A percentile compares a stretch with the other conserved stretches of the same genome.
phyloP scores from a whole-genome alignment of 345 rosid genomes.

The Eucalyptus brandiana region DNA sequence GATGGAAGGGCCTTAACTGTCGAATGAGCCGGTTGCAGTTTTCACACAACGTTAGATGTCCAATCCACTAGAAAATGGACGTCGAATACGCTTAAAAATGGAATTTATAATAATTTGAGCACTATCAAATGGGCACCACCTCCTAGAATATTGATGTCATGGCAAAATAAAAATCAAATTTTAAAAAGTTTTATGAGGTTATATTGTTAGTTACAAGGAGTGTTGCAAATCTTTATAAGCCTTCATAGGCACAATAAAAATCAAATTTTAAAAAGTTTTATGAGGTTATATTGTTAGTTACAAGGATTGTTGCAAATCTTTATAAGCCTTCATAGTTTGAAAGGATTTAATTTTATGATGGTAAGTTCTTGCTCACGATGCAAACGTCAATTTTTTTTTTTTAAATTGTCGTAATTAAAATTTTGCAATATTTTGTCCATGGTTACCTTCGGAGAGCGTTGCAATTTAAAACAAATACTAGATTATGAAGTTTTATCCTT shows the following conservation, averaged over 20 bases:
- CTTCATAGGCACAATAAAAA: too few species aligned
- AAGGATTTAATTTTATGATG: fast-evolving
- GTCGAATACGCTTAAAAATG: neutral
- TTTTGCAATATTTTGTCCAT: neutral
- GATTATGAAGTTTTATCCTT: neutral
- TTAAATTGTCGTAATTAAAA: neutral
- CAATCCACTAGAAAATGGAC: neutral
- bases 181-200: neutral
- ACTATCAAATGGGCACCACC: neutral
- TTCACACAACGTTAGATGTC: neutral
- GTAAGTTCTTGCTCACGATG: neutral
- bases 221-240: neutral
- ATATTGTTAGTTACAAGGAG: neutral
- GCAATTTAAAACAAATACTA: neutral
- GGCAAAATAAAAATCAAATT: neutral
- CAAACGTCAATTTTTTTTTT: neutral
- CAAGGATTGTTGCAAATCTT: neutral
- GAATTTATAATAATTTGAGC: neutral
- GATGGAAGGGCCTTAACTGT: neutral
- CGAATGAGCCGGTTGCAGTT: fast-evolving
- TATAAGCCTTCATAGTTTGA: neutral
- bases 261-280: too few species aligned
- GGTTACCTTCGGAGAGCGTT: neutral
- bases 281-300: neutral
- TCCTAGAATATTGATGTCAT: neutral